Evolutionary conservation across 2,329 filamentous ascomycete species (phyloP), one percentile per base, ranked within the genome.

Genomic region (Penicillium fuscoglaucum): DNA sequence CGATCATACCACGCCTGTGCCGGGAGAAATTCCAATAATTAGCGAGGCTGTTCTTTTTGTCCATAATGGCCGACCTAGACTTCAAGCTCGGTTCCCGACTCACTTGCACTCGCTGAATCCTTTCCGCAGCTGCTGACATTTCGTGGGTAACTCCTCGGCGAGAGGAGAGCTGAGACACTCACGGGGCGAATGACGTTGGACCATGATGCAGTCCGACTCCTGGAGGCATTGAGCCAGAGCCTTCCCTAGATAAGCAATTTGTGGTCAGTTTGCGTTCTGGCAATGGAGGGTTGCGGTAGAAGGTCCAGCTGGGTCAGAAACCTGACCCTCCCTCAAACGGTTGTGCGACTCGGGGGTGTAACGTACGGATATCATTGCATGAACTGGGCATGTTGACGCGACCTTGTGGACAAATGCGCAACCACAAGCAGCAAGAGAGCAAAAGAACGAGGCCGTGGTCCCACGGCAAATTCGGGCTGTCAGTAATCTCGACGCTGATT

Each of bases 171-270:
- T 89, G 46, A 99, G 86, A 77, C 95, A 99, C 72, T 97, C 93
- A 74, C 88, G 83, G 24, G 95, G 91, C 9, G 84, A 85, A 81
- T 97, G 88, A 58, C 93, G 91, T 61, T 97, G 83, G 59, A 96
- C 83, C 87, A 98, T 92, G 70, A 99, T 90, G 78, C 95, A 99
- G 77, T 98, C 93, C 70, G 91, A 96, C 77, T 96, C 87, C 76
- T 97, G 93, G 65, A 99, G 91, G 80, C 95, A 99, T 81, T 91
- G 84, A 62, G 95, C 95, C 71, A 99, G 86, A 21, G 95, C 95
- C 62, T 90, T 88, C 78, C 93, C 93, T 98, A 75, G 62, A 51
- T 50, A 41, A 43, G 35, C 46, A 15, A 46, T 45, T 54, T 52
- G 28, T 60, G 48, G 54, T 71, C 63, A 70, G 66, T 59, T 55